A percentile compares a stretch with the other conserved stretches of the same genome.
phyloP scores from a whole-genome alignment of 768 basidiomycete genomes.

The Peribolospora baueri region DNA sequence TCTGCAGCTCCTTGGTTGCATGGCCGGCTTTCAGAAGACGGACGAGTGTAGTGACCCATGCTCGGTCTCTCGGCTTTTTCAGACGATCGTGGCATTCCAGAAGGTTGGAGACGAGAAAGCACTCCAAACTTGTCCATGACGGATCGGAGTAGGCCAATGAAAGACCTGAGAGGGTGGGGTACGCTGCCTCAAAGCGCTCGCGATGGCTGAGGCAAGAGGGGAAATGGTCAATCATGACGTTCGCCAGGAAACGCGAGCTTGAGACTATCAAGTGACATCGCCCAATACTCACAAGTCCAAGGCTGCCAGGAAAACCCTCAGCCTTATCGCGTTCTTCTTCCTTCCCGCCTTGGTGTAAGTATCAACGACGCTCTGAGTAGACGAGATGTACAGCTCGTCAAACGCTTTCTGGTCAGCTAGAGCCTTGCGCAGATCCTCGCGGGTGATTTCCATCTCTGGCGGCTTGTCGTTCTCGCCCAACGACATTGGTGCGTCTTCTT shows the following conservation, averaged over 20 bases:
- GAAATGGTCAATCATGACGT: background rate
- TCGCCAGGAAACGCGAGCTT: constrained; percentile 4
- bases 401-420: constrained; percentile 38
- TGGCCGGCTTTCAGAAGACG: background rate
- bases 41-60: background rate
- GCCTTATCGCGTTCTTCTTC: constrained; percentile 56
- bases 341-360: constrained; percentile 62
- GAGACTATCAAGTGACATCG: background rate
- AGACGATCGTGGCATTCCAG: background rate
- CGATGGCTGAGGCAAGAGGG: constrained; percentile 31
- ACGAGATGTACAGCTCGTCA: constrained; percentile 46
- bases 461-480: background rate
- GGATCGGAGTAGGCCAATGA: constrained; percentile 29
- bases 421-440: constrained; percentile 33
- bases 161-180: constrained; percentile 49
- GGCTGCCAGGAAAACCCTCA: constrained; percentile 66
- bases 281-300: constrained; percentile 48
- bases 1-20: background rate
- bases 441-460: constrained; percentile 26
- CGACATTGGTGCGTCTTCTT: background rate
- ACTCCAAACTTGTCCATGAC: constrained; percentile 18
- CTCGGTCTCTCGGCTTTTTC: background rate
- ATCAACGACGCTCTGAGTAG: constrained; percentile 62
- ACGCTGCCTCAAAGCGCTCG: constrained; percentile 34
- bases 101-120: constrained; percentile 6